Base-by-base conservation (phyloP, 2,329 filamentous ascomycete species). In the Diaporthe australafricana region DNA sequence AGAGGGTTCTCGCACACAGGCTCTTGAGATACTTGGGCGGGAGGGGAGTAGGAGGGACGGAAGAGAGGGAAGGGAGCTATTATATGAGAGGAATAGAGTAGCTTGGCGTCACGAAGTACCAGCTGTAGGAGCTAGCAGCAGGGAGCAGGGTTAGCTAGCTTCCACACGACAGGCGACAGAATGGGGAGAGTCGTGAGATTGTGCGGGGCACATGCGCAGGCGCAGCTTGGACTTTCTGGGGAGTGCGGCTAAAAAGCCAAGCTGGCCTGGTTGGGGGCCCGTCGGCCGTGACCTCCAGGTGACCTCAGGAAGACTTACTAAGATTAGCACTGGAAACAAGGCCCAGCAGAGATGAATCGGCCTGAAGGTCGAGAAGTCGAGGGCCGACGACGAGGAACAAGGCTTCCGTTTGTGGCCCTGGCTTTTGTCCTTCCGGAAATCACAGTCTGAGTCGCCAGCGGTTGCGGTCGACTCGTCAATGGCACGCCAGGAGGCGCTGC, bases 1-100 rank as follows among this genome's bases (percentile, higher is more conserved):
- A 82, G 83, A 68, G 84, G 86, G 71, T 86, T 88, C 76, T 87
- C 83, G 83, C 90, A 92, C 76, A 88, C 84, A 30, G 84, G 84
- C 73, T 84, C 84, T 74, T 84, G 79, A 70, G 81, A 77, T 68
- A 78, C 70, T 63, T 82, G 79, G 71, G 84, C 84, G 20, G 82
- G 80, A 47, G 85, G 85, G 65, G 86, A 87, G 72, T 83, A 84
- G 60, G 82, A 74, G 72, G 80, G 75, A 72, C 74, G 76, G 71
- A 79, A 74, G 71, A 82, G 78, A 73, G 76, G 75, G 72, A 76
- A 75, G 71, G 74, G 80, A 79, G 76, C 79, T 78, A 78, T 73
- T 70, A 78, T 73, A 66, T 76, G 74, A 53, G 80, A 79, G 75
- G 82, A 81, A 71, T 83, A 82, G 75, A 86, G 72, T 22, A 72